Evolutionary conservation across 129 eudicot species (phyloP), one percentile per base, ranked within the genome.

Genomic region (Escallonia rubra): DNA sequence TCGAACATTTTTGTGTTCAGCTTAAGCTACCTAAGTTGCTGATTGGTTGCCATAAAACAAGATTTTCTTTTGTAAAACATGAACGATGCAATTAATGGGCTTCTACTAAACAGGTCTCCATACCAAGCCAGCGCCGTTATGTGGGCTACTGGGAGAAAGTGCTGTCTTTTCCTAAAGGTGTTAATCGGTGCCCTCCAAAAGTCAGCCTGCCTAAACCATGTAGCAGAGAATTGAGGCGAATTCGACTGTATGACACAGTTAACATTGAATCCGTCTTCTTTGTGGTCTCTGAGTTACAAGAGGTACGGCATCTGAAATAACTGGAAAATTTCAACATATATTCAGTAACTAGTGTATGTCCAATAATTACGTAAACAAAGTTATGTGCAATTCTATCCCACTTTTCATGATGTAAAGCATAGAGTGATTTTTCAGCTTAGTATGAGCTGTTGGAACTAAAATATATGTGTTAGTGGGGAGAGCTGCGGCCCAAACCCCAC

Each of bases 121-220:
- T 89, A 70, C 87, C 96, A 73, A 89, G 96, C 73, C 96, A 89
- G 56, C 85, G 89, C 14, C 91, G 96, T 54, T 85, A 85, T 63
- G 92, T 89, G 57, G 73, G 57, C 54, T 89, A 89, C 68, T 89
- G 96, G 96, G 89, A 89, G 71, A 80, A 76, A 75, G 46, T 68
- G 43, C 79, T 85, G 50, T 70, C 81, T 15, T 72, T 64, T 45
- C 57, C 86, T 0, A 63, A 69, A 12, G 72, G 76, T 52, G 63
- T 58, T 50, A 10, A 43, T 59, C 67, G 67, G 6, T 68, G 71
- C 56, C 72, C 70, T 65, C 89, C 85, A 16, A 10, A 40, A 4
- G 83, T 85, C 63, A 76, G 68, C 64, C 65, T 89, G 70, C 92
- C 96, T 58, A 59, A 78, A 66, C 80, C 82, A 41, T 69, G 67